Evolutionary conservation across 2,329 filamentous ascomycete species (phyloP), one percentile per base, ranked within the genome.

Genomic region (Tolypocladium ovalisporum): DNA sequence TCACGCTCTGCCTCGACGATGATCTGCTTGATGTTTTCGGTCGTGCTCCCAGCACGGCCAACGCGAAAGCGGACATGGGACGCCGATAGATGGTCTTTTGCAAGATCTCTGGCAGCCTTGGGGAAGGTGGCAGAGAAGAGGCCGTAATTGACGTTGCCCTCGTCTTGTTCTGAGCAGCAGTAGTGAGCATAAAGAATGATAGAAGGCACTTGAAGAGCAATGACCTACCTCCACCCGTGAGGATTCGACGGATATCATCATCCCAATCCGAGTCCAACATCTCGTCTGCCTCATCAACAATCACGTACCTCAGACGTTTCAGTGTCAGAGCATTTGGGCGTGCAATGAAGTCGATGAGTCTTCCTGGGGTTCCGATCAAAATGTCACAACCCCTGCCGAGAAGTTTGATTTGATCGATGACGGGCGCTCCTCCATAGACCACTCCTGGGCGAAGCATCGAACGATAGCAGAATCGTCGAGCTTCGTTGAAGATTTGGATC

Each of bases 91-190:
- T 92, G 89, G 34, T 88, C 79, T 58, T 83, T 85, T 13, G 92
- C 93, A 17, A 97, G 75, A 29, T 87, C 79, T 35, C 91, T 89
- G 61, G 89, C 84, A 0, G 76, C 76, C 74, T 88, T 91, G 44
- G 92, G 90, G 72, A 99, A 97, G 0, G 94, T 97, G 1, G 94
- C 94, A 0, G 91, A 96, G 71, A 97, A 97, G 76, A 99, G 87
- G 73, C 96, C 79, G 70, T 85, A 86, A 57, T 79, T 82, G 64
- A 86, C 74, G 60, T 82, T 81, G 3, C 80, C 90, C 57, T 88
- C 84, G 60, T 96, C 84, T 63, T 96, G 75, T 71, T 84, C 79
- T 96, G 75, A 77, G 57, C 13, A 8, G 37, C 24, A 51, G 34
- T 32, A 6, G 22, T 54, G 5, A 57, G 36, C 13, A 35, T 35